phyloP scores from a whole-genome alignment of 1,284 basidiomycete species.

The Apiotrichum siamense region DNA sequence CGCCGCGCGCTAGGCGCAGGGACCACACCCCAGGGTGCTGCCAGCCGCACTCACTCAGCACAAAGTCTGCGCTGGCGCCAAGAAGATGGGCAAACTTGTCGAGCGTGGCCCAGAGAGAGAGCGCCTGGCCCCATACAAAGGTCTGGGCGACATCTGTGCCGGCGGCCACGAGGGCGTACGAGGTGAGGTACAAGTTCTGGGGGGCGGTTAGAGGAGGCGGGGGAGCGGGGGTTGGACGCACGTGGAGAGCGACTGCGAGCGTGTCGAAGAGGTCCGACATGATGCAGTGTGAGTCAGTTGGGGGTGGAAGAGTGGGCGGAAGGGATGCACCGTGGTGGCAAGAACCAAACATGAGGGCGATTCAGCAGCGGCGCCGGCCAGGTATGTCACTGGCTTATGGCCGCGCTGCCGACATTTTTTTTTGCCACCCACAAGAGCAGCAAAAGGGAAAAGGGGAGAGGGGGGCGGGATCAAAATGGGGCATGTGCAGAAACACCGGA shows the following conservation, averaged over 20 bases:
- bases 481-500: background rate
- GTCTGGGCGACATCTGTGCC: constrained; percentile 28
- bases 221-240: constrained; percentile 12
- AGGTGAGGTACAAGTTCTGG: constrained; percentile 29
- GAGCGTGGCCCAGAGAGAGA: constrained; percentile 24
- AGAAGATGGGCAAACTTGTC: constrained; percentile 32
- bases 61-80: constrained; percentile 32
- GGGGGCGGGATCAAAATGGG: background rate
- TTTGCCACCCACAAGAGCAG: constrained; percentile 8
- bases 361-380: background rate
- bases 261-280: constrained; percentile 35
- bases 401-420: background rate
- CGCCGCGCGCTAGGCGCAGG: too few species aligned
- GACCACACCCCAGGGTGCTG: too few species aligned
- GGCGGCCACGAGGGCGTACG: constrained; percentile 24
- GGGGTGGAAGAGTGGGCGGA: background rate
- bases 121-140: constrained; percentile 25
- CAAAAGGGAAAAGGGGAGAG: background rate
- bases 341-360: background rate
- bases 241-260: constrained; percentile 28
- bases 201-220: background rate
- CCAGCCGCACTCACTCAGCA: constrained; percentile 22
- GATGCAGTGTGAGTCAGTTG: background rate
- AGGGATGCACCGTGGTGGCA: background rate
- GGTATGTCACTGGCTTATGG: background rate